Conservation (phyloP, 2,329 filamentous ascomycete species). For the Emmonsiellopsis sp. region DNA sequence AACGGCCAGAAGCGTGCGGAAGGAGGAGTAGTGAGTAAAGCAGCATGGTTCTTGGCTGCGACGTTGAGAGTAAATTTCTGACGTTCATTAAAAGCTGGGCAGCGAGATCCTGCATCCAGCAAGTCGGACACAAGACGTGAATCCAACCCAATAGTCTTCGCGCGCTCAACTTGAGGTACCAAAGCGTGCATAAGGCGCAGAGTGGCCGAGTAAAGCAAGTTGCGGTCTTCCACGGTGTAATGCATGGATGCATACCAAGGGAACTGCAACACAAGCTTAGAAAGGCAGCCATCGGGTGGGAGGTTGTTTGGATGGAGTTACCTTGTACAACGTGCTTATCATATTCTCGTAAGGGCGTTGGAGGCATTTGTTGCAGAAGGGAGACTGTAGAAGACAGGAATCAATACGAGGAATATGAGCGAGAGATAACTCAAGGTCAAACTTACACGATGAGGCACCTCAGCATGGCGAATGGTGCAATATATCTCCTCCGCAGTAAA, state of each 20-base stretch:
- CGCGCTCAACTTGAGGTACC: conserved; percentile 50
- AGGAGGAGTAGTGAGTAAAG: conserved; percentile 17
- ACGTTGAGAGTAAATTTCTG: conserved; percentile 30
- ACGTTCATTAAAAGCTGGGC: conserved; percentile 36
- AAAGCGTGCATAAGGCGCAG: conserved; percentile 48
- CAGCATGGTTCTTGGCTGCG: conserved; percentile 17
- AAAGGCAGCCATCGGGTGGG: background rate
- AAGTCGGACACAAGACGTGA: conserved; percentile 30
- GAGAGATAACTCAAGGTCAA: background rate
- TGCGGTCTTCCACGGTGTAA: conserved; percentile 41
- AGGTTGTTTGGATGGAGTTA: conserved; percentile 13
- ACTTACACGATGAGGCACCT: conserved; percentile 42
- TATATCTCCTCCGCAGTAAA: conserved; percentile 43
- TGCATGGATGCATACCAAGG: conserved; percentile 40
- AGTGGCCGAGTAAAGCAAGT: conserved; percentile 34
- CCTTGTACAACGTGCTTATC: conserved; percentile 45
- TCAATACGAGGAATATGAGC: background rate
- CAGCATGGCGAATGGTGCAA: conserved; percentile 38
- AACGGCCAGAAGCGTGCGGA: conserved; percentile 31
- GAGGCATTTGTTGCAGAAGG: conserved; percentile 40
- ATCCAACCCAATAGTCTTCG: conserved; percentile 30
- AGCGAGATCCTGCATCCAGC: conserved; percentile 31
- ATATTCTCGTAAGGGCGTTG: conserved; percentile 46
- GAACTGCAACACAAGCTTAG: conserved; percentile 28
- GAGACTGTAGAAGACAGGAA: conserved; percentile 11